Evolutionary conservation across 1,284 basidiomycete genomes (phyloP), one percentile per base, ranked within the genome.

Genomic region (Mycena sp.): DNA sequence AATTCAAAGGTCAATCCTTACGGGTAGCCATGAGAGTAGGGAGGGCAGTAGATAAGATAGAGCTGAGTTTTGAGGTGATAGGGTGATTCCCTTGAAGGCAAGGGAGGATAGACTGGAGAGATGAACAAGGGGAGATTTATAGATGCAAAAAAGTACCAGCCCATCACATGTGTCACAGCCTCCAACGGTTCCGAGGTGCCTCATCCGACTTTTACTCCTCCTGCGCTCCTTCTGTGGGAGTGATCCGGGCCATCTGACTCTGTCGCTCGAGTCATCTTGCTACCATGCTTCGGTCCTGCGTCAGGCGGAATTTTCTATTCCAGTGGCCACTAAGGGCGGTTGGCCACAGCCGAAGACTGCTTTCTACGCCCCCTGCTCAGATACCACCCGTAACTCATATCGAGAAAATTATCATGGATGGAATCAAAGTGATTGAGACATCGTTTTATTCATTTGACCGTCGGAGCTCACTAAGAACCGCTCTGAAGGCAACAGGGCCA

Each of bases 401-500:
- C 40, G 62, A 64, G 40, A 66, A 63, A 63, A 78, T 92, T 43
- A 78, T 94, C 19, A 74, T 85, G 16, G 87, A 91, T 71, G 86
- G 84, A 19, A 87, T 93, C 76, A 91, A 87, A 80, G 91, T 88
- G 64, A 53, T 28, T 11, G 25, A 35, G 11, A 11, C 17, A 29
- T 16, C 2, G 38, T 7, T 29, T 38, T 46, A 50, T 44, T 58
- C 54, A 35, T 29, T 25, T 23, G 30, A 41, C 26, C 45, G 17
- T 25, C n/a, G 17, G 11, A 50, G 41, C 59, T 61, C 30, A 61
- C 53, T 40, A 21, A 29, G 26, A 35, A 26, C 28, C 9, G 23
- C 55, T 21, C 51, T 64, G 35, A 61, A 96, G 95, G 86, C 91
- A 6, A 93, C 93, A 30, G 96, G 96, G 0, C 95, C 96, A 0